A percentile compares a stretch with the other conserved stretches of the same genome.
Evolutionary conservation across 176 grass and related monocot genomes (phyloP).

Genomic region (Elaeis guineensis): DNA sequence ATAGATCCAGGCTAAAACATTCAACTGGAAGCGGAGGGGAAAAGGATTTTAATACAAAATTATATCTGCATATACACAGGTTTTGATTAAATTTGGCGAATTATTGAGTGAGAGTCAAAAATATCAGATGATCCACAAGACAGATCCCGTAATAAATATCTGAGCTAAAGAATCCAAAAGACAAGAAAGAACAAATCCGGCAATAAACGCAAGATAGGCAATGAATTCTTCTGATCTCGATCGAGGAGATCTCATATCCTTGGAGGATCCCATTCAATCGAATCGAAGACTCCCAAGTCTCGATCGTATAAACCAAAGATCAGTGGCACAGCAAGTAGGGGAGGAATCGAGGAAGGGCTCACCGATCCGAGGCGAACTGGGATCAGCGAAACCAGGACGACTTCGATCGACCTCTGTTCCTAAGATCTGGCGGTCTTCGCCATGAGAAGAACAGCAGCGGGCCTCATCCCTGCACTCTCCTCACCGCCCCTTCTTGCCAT

Average conservation of each 20-base stretch:
- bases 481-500: neutral
- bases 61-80: no score
- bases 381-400: no score
- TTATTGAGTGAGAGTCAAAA: conserved; percentile 31
- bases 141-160: conserved; percentile 28
- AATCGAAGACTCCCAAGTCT: conserved; percentile 8
- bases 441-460: conserved; percentile 14
- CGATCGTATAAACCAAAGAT: no score
- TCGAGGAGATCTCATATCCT: neutral
- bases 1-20: neutral
- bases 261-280: neutral
- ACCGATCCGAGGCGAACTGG: no score
- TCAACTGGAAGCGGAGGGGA: no score
- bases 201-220: neutral
- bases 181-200: neutral
- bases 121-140: conserved; percentile 6
- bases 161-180: neutral
- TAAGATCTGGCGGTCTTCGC: conserved; percentile 45
- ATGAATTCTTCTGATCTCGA: neutral
- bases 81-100: conserved; percentile 2
- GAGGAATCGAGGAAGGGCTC: no score
- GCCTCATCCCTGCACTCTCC: neutral
- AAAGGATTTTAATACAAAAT: no score
- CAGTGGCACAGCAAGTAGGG: no score
- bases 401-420: neutral